These are phyloP conservation scores for Psilocybe subaeruginosa DNA, from an alignment of 768 basidiomycete genomes.

Conservation along the genomic window DNA sequence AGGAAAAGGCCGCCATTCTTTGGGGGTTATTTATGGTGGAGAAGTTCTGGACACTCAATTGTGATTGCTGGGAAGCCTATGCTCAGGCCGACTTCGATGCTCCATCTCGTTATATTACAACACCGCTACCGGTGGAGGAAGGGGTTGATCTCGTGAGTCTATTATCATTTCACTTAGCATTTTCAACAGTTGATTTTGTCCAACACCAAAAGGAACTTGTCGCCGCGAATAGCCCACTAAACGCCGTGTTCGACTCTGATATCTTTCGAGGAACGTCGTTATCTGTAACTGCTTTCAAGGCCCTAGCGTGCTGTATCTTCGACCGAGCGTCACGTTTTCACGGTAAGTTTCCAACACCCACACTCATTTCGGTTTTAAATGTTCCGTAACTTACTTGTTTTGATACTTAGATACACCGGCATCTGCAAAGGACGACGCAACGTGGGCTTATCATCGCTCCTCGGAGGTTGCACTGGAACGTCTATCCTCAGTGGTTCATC, in stretches of 20 bases:
- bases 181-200: constrained; percentile 5
- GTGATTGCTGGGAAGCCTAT: constrained; percentile 52
- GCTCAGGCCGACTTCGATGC: constrained; percentile 50
- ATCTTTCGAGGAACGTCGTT: constrained; percentile 25
- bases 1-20: constrained; percentile 54
- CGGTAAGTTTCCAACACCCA: constrained; percentile 18
- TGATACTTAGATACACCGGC: constrained; percentile 11
- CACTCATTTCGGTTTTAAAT: constrained; percentile 18
- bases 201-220: constrained; percentile 11
- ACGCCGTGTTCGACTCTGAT: constrained; percentile 30
- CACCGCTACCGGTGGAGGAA: constrained; percentile 49
- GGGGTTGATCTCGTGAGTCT: constrained; percentile 22
- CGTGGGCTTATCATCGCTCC: constrained; percentile 44
- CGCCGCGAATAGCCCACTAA: constrained; percentile 24
- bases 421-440: constrained; percentile 28
- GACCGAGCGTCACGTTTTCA: constrained; percentile 52
- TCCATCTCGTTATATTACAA: constrained; percentile 51
- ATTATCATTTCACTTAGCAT: not conserved
- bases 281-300: constrained; percentile 45
- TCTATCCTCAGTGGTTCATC: constrained; percentile 42
- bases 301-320: constrained; percentile 54
- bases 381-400: not conserved
- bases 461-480: constrained; percentile 49
- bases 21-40: constrained; percentile 71
- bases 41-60: constrained; percentile 59